Base-by-base conservation (phyloP, 768 basidiomycete genomes). In the Mycena kentingensis region DNA sequence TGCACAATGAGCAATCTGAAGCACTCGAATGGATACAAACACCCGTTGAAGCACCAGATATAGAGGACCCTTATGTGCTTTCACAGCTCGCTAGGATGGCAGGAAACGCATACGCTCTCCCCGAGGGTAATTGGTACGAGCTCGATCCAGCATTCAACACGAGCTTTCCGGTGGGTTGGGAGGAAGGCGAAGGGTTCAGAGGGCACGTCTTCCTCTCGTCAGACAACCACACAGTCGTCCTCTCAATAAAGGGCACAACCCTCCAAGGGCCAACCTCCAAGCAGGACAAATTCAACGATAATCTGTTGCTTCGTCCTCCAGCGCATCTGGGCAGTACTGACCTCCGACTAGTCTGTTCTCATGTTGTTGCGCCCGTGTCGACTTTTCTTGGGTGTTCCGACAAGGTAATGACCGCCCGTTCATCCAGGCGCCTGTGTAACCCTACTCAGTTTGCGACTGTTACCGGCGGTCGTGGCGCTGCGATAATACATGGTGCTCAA, bases 281-380 rank as follows among this genome's bases (percentile, higher is more conserved):
- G 73, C 84, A 88, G 63, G 96, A 98, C 72, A 95, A 93, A 72
- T 86, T 86, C 65, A 98, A 98, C 68, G 95, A 97, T 69, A 92
- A 92, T 61, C 62, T 91, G 67, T 78, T 16, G 73, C 62, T 3
- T 44, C 19, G 26, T 46, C 16, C 13, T 31, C 25, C 26, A 15
- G 35, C 26, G 24, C n/a, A 19, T 25, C 37, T 46, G 6, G 13
- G 15, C n/a, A n/a, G n/a, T 54, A 12, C 46, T 16, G 22, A 12
- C 26, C 19, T 38, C 18, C 34, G 12, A 7, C 6, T 22, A 65
- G 63, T 22, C 68, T 92, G 16, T 92, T 90, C 64, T 90, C 93
- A 0, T 98, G 96, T 70, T 98, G 96, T 66, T 98, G 96, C 62
- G 95, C 93, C 15, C 79, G 85, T 27, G 88, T 95, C 29, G 89